Conservation (phyloP, 257 asterid species). For the Craterostigma plantagineum region DNA sequence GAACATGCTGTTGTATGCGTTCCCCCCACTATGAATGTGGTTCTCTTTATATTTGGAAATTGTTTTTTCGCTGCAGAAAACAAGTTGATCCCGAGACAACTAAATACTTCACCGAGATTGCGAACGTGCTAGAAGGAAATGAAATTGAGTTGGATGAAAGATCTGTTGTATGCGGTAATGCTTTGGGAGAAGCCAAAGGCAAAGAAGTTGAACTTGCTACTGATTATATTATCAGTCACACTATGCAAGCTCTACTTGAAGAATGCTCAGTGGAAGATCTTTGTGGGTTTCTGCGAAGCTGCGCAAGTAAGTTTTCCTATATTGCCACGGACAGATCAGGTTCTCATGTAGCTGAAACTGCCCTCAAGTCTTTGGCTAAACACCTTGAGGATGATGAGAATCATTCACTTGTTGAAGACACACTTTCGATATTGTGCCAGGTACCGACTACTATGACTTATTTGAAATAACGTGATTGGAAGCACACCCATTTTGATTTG, state of each 20-base stretch:
- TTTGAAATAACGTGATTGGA: background rate
- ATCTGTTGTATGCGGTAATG: conserved; percentile 55
- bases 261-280: conserved; percentile 65
- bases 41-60: background rate
- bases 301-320: conserved; percentile 35
- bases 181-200: conserved; percentile 87
- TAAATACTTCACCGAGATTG: conserved; percentile 71
- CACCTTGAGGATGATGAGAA: conserved; percentile 56
- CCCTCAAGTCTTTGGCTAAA: conserved; percentile 57
- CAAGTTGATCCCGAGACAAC: conserved; percentile 75
- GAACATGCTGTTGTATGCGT: no score
- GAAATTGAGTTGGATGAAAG: conserved; percentile 72
- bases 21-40: conserved; percentile 6
- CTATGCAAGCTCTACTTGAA: conserved; percentile 71
- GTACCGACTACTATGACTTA: conserved; percentile 12
- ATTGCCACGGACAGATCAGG: conserved; percentile 81
- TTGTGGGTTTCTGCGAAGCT: conserved; percentile 51
- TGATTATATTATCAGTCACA: conserved; percentile 84
- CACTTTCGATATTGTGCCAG: conserved; percentile 45
- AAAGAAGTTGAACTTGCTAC: conserved; percentile 86
- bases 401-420: conserved; percentile 37
- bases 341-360: conserved; percentile 93
- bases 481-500: no score
- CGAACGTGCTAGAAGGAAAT: conserved; percentile 58
- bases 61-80: conserved; percentile 23